Evolutionary conservation across 257 asterid genomes (phyloP).

Genomic region (Scutellaria galericulata): DNA sequence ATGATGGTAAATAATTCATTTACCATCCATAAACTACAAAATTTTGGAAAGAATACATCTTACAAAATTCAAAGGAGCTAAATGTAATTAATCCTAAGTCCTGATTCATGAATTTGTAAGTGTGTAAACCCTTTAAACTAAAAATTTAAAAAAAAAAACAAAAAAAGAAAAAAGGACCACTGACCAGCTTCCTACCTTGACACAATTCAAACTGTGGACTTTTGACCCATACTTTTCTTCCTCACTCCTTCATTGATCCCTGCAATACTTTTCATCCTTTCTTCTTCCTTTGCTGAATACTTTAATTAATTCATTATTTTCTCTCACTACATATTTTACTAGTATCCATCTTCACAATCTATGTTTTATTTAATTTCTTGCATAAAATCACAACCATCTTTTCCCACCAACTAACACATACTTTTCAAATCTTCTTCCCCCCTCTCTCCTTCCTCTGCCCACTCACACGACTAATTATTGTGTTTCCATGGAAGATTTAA

Average conservation of each 20-base stretch:
- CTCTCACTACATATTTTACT: background rate
- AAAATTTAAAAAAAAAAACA: background rate
- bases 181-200: slow-evolving; percentile 53
- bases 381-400: background rate
- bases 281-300: background rate
- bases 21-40: no score
- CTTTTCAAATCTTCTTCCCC: slow-evolving; percentile 47
- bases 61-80: no score
- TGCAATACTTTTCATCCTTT: slow-evolving; percentile 46
- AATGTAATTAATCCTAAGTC: no score
- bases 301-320: background rate
- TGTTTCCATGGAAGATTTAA: background rate
- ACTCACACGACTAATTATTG: background rate
- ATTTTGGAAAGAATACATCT: no score
- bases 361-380: background rate
- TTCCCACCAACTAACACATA: slow-evolving; percentile 38
- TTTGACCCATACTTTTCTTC: slow-evolving; percentile 60
- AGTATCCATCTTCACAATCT: slow-evolving; percentile 26
- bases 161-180: slow-evolving; percentile 3
- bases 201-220: slow-evolving; percentile 63
- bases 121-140: background rate
- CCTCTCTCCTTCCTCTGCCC: no score
- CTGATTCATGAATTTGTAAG: background rate
- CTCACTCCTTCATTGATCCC: background rate
- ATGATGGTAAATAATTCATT: no score